Conservation (phyloP, 2,329 filamentous ascomycete species). For the Aureobasidium sp. region DNA sequence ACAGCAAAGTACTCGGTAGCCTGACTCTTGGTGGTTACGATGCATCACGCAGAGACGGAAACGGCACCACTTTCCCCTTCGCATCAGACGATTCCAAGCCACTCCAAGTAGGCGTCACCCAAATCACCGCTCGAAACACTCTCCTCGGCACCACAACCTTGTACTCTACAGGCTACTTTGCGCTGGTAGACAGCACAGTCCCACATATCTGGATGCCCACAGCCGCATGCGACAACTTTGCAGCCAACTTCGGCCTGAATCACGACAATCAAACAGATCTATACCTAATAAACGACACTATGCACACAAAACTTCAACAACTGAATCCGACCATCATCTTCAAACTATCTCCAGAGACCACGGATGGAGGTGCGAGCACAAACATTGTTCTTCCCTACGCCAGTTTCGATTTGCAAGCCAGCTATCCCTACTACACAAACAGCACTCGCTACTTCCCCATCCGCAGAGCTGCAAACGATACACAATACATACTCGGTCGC, state of each 20-base stretch:
- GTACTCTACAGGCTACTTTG: conserved; percentile 45
- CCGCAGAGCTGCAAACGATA: conserved; percentile 58
- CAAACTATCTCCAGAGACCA: conserved; percentile 41
- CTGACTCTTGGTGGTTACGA: conserved; percentile 79
- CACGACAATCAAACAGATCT: conserved; percentile 39
- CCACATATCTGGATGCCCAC: conserved; percentile 46
- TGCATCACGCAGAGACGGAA: conserved; percentile 64
- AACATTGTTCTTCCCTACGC: conserved; percentile 53
- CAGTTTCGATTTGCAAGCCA: conserved; percentile 53
- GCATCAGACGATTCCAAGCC: conserved; percentile 61
- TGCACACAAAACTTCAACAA: conserved; percentile 34
- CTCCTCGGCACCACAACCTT: conserved; percentile 38
- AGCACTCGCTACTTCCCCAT: conserved; percentile 74
- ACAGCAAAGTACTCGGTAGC: conserved; percentile 43
- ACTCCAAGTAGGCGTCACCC: conserved; percentile 65
- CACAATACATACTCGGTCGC: conserved; percentile 69
- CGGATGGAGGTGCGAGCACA: conserved; percentile 41
- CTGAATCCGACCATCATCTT: conserved; percentile 51
- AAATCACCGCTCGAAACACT: conserved; percentile 36
- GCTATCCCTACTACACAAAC: conserved; percentile 62
- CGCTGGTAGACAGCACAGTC: conserved; percentile 47
- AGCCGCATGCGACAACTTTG: conserved; percentile 38
- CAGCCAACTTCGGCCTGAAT: conserved; percentile 39
- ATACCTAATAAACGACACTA: conserved; percentile 42
- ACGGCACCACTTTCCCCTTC: conserved; percentile 66